Evolutionary conservation across 176 grass and related monocot genomes (phyloP).

Genomic region (Oryza glaberrima): DNA sequence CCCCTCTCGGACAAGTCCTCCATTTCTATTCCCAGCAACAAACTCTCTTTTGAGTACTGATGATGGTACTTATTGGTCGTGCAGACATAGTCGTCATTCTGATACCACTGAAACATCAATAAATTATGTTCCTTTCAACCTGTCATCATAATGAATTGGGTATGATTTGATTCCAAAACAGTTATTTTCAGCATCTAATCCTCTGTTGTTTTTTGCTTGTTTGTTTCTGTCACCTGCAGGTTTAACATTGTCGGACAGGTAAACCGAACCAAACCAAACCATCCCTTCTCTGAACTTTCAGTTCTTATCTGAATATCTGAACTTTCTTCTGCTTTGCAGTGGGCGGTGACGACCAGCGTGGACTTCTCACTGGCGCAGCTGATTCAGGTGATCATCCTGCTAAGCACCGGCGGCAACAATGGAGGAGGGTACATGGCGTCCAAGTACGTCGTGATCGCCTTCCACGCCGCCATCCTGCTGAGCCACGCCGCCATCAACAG

Average conservation of each 20-base stretch:
- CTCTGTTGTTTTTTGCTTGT: not conserved
- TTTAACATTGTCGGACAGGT: constrained; percentile 99
- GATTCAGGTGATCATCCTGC: constrained; percentile 93
- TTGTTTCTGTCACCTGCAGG: constrained; percentile 52
- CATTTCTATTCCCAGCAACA: no score
- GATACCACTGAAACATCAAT: not conserved
- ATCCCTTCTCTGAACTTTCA: not conserved
- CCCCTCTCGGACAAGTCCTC: not conserved
- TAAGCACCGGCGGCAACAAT: constrained; percentile 76
- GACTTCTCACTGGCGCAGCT: constrained; percentile 87
- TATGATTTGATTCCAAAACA: not conserved
- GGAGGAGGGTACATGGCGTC: constrained; percentile 85
- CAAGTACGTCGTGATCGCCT: constrained; percentile 84
- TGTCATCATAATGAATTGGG: not conserved
- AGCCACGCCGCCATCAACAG: constrained; percentile 92
- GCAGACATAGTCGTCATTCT: not conserved
- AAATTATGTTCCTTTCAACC: not conserved
- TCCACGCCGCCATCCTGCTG: constrained; percentile 78
- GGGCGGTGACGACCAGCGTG: constrained; percentile 91
- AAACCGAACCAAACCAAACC: constrained; percentile 15
- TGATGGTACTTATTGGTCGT: not conserved
- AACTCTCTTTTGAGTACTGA: not conserved
- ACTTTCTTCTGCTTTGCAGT: constrained; percentile 50
- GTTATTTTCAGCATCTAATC: not conserved
- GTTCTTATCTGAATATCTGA: not conserved